Percentiles rank a stretch among this genome's conserved stretches.
Conservation (phyloP, 2,329 filamentous ascomycete species). For the Cladosporium sphaerospermum region DNA sequence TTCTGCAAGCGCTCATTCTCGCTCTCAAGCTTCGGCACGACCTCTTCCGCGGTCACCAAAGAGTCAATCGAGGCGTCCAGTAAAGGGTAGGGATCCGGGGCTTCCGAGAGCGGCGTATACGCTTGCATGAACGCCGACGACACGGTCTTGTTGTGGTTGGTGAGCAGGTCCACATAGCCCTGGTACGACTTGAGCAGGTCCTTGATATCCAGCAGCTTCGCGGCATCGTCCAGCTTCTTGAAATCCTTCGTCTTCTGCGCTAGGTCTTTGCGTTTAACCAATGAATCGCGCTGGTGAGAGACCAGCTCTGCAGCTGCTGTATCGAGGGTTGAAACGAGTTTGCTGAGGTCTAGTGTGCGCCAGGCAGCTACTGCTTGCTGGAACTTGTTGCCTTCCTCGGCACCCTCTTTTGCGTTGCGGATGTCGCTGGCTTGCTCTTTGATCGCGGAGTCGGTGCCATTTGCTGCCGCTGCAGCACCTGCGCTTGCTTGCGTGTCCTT, state of each 20-base stretch:
- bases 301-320: constrained; percentile 93
- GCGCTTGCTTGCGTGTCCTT: constrained; percentile 16
- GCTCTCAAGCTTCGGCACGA: constrained; percentile 76
- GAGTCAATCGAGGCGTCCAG: constrained; percentile 95
- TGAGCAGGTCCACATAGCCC: constrained; percentile 91
- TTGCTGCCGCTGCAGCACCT: neutral
- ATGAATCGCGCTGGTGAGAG: constrained; percentile 85
- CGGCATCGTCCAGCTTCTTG: constrained; percentile 81
- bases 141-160: constrained; percentile 90
- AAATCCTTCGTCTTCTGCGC: constrained; percentile 99
- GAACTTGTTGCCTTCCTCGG: constrained; percentile 58
- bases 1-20: constrained; percentile 86
- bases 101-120: constrained; percentile 90
- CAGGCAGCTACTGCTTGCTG: constrained; percentile 93
- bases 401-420: constrained; percentile 23
- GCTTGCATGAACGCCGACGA: constrained; percentile 89
- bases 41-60: constrained; percentile 85
- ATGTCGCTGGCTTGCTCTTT: constrained; percentile 12
- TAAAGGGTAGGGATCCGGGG: constrained; percentile 90
- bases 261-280: constrained; percentile 90
- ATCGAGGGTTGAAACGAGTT: constrained; percentile 78
- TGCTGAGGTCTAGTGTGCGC: constrained; percentile 85
- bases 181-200: constrained; percentile 84
- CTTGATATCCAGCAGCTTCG: constrained; percentile 84
- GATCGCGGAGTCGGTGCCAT: neutral